Evolutionary conservation across 2,329 filamentous ascomycete species (phyloP), one percentile per base, ranked within the genome.

Genomic region (Talaromyces sp.): DNA sequence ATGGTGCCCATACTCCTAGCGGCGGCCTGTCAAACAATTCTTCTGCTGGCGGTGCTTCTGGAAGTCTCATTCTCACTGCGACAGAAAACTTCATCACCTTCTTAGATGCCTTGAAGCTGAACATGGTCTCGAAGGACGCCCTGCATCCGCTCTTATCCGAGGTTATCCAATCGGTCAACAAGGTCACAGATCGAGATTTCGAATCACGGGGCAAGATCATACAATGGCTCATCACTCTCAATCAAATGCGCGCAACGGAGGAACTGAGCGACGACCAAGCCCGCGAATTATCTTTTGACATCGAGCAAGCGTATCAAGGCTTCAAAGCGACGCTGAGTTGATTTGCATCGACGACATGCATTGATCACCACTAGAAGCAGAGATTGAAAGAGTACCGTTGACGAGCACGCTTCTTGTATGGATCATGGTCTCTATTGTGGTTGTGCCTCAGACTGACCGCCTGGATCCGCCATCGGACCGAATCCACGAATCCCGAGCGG

Each of bases 11-110:
- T 78, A 41, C 75, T 76, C 41, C 78, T 74, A 66, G 78, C 81
- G 70, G 71, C 71, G 74, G 69, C 66, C 70, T 73, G 64, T 68
- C 71, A 24, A 67, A 68, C 41, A 65, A 72, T 22, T 69, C 71
- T 16, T 66, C 68, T 70, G 67, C 71, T 54, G 74, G 78, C 59
- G 74, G 76, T 57, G 81, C 83, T 52, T 85, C 85, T n/a, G 85
- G 85, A 45, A 84, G 82, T 52, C 80, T 97, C 41, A 96, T 98
- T 66, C 82, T 96, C 49, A 89, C 94, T 69, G 95, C 95, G 1
- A 98, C 94, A 0, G 93, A 99, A 78, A 96, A 97, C 76, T 99
- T 99, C 77, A 99, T 99, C 78, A 99, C 95, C 0, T 94, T 99
- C 74, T 86, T 99, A 61, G 95, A 99, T 75, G 96, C 95, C 16